These are phyloP conservation scores for Solanum dulcamara DNA, from an alignment of 257 asterid species.

Conservation along the genomic window DNA sequence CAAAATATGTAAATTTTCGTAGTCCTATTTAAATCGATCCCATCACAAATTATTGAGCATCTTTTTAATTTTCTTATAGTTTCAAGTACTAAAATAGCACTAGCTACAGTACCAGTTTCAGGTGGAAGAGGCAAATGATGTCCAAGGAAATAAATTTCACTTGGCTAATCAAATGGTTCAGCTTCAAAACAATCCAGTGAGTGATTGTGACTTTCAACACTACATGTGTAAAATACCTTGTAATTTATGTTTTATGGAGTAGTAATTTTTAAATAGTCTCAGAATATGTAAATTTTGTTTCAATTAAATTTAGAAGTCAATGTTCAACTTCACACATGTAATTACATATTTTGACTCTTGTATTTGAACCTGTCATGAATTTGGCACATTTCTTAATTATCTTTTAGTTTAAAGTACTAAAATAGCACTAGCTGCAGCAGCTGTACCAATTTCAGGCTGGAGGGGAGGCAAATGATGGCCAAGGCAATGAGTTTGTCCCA, in stretches of 20 bases:
- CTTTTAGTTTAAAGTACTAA: background rate
- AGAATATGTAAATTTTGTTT: background rate
- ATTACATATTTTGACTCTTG: background rate
- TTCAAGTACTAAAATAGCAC: background rate
- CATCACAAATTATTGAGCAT: background rate
- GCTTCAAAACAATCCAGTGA: slow-evolving; percentile 5
- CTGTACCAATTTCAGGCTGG: background rate
- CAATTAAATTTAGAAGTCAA: background rate
- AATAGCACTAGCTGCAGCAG: background rate
- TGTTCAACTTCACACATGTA: background rate
- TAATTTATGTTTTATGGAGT: background rate
- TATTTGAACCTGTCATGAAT: background rate
- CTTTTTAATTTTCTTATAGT: background rate
- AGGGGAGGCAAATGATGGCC: background rate
- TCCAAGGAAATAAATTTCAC: background rate
- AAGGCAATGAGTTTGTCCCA: background rate
- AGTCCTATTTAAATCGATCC: background rate
- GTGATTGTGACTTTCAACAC: background rate
- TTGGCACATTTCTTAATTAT: background rate
- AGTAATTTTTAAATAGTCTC: background rate
- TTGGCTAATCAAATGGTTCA: background rate
- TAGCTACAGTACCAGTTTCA: background rate
- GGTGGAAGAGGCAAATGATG: background rate
- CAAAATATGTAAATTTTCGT: background rate
- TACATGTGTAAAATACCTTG: background rate